Evolutionary conservation across 2,329 filamentous ascomycete genomes (phyloP), one percentile per base, ranked within the genome.

Genomic region (Aureobasidium pullulans): DNA sequence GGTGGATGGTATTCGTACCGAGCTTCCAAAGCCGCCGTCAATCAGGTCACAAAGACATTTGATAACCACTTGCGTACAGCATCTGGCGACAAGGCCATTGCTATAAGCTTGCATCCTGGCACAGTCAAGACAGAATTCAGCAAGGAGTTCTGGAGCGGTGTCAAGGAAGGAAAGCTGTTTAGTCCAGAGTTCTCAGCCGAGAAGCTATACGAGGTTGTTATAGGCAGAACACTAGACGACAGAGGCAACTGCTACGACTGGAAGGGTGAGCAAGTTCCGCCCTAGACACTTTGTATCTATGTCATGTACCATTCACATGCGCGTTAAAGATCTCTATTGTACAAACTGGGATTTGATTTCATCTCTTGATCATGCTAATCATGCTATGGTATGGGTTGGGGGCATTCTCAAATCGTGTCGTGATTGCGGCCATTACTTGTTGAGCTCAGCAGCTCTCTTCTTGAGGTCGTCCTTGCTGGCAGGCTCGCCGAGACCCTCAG

Each of bases 1-100:
- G 90, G 89, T 2, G 90, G 90, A 0, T 94, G 89, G 90, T 95
- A 90, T 71, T 84, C 81, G 59, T 94, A 94, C 71, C 84, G 90
- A 13, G 83, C 86, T 7, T 86, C 83, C 57, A 95, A 94, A 72
- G 83, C 88, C 0, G 88, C 80, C 2, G 84, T 93, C 3, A 90
- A 86, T 64, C 86, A 86, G 67, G 60, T 90, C 11, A 83, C 83
- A 7, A 88, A 85, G 73, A 87, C 82, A 6, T 84, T 90, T 62
- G 89, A 94, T 69, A 78, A 87, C 31, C 81, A 85, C 67, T 73
- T 94, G 34, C 72, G 72, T 37, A 76, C 79, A 4, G 77, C 79
- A 43, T 79, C 81, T 61, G 84, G 79, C 0, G 80, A 81, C 0
- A 84, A 82, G 54, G 88, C 87, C 0, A 77, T 90, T 64, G 84